Percentiles rank a stretch among this genome's conserved stretches.
Conservation (phyloP, 1,139 yeast species). For the Meyerozyma guilliermondii region DNA sequence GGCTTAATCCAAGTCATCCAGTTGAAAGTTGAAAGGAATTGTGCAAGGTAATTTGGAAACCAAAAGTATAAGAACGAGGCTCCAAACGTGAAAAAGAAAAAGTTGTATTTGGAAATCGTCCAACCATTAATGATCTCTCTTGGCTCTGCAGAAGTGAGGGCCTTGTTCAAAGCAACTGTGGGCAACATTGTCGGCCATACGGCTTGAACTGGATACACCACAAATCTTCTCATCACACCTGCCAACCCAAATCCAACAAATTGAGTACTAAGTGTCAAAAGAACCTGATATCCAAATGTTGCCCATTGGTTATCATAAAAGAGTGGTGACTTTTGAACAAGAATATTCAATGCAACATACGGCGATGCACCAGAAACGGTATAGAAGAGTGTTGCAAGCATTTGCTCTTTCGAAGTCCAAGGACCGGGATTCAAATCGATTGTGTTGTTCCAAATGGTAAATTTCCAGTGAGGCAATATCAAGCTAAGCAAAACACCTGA, state of each 20-base stretch:
- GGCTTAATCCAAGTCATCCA: slow-evolving; percentile 20
- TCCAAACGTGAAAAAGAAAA: slow-evolving; percentile 10
- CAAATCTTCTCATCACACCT: slow-evolving; percentile 40
- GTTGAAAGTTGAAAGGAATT: slow-evolving; percentile 13
- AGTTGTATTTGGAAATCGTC: slow-evolving; percentile 14
- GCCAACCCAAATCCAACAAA: slow-evolving; percentile 47
- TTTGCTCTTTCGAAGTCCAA: slow-evolving; percentile 29
- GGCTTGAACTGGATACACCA: slow-evolving; percentile 39
- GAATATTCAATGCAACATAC: slow-evolving; percentile 39
- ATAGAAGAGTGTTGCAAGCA: slow-evolving; percentile 37
- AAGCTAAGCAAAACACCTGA: slow-evolving; percentile 15
- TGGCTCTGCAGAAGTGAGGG: slow-evolving; percentile 22
- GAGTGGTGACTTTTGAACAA: slow-evolving; percentile 41
- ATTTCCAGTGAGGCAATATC: slow-evolving; percentile 35
- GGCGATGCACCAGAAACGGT: slow-evolving; percentile 44
- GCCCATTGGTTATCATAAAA: slow-evolving; percentile 46
- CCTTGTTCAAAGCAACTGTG: slow-evolving; percentile 39
- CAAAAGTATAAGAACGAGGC: slow-evolving; percentile 14
- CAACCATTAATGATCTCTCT: slow-evolving; percentile 15
- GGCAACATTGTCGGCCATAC: slow-evolving; percentile 46
- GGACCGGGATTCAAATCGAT: slow-evolving; percentile 39
- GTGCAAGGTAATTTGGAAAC: slow-evolving; percentile 15
- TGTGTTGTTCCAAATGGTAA: slow-evolving; percentile 26
- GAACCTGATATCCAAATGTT: slow-evolving; percentile 30
- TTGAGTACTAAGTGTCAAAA: slow-evolving; percentile 37